Percentiles rank a stretch among this genome's conserved stretches.
These are phyloP conservation scores for Camellia lanceoleosa DNA, from an alignment of 148 eudicot genomes.

Conservation along the genomic window DNA sequence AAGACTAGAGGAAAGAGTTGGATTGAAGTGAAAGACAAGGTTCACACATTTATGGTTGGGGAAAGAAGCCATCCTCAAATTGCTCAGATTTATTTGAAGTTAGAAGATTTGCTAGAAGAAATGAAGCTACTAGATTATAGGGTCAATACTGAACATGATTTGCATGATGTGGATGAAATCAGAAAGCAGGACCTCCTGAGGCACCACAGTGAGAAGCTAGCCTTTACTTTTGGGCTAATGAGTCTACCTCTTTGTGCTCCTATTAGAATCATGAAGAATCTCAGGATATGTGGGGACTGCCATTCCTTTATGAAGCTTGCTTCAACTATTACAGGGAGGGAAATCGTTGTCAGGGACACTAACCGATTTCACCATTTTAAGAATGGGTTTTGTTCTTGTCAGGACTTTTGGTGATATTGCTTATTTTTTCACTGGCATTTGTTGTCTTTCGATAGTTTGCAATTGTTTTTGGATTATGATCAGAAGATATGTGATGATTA, in stretches of 20 bases:
- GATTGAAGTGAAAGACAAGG: slow-evolving; percentile 57
- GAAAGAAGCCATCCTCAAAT: slow-evolving; percentile 58
- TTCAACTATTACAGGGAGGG: slow-evolving; percentile 48
- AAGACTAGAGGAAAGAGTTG: slow-evolving; percentile 75
- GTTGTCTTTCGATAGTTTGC: background rate
- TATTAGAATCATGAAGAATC: slow-evolving; percentile 68
- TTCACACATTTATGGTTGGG: slow-evolving; percentile 70
- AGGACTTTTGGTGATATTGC: slow-evolving; percentile 62
- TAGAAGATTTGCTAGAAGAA: slow-evolving; percentile 56
- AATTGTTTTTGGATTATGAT: background rate
- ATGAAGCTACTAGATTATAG: slow-evolving; percentile 50
- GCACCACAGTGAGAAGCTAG: slow-evolving; percentile 81
- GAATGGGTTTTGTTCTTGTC: slow-evolving; percentile 59
- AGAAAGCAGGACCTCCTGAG: slow-evolving; percentile 45
- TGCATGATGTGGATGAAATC: slow-evolving; percentile 69
- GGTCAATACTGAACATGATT: slow-evolving; percentile 45
- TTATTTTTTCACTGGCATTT: background rate
- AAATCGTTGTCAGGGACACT: slow-evolving; percentile 63
- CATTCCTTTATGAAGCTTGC: slow-evolving; percentile 74
- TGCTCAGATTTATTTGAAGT: slow-evolving; percentile 38
- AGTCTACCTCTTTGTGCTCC: slow-evolving; percentile 51
- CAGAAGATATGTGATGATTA: background rate
- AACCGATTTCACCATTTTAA: slow-evolving; percentile 74
- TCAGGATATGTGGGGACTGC: slow-evolving; percentile 75
- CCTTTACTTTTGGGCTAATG: slow-evolving; percentile 60